These are phyloP conservation scores for Trametes cubensis DNA, from an alignment of 768 basidiomycete genomes.

Conservation along the genomic window DNA sequence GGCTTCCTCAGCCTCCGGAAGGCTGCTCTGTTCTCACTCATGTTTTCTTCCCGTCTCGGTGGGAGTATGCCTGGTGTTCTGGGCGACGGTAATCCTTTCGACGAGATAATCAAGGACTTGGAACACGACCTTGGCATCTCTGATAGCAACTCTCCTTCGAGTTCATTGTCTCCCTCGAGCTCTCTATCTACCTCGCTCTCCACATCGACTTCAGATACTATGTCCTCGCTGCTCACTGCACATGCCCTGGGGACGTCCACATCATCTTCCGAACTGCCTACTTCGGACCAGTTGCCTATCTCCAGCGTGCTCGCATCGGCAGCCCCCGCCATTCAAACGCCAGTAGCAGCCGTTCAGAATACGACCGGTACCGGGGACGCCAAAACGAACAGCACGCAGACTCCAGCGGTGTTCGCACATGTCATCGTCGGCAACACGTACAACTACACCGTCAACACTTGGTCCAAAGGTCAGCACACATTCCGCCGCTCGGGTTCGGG, in stretches of 20 bases:
- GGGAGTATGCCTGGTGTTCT: background rate
- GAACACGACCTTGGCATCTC: constrained; percentile 12
- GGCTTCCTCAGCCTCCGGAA: constrained; percentile 6
- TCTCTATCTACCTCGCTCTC: background rate
- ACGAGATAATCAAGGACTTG: constrained; percentile 1
- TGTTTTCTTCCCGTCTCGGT: background rate
- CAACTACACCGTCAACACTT: constrained; percentile 50
- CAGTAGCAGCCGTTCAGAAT: background rate
- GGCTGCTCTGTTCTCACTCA: constrained; percentile 7
- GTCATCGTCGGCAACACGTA: constrained; percentile 63
- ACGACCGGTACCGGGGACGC: background rate
- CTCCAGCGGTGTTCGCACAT: constrained; percentile 34
- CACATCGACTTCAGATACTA: background rate
- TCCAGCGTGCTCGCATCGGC: background rate
- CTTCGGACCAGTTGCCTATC: background rate
- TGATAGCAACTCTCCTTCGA: background rate
- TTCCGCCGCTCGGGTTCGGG: background rate
- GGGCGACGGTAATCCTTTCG: background rate
- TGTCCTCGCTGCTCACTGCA: background rate
- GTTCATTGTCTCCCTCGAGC: background rate
- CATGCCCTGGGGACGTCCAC: background rate
- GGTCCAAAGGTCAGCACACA: constrained; percentile 40
- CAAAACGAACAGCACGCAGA: background rate
- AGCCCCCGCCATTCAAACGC: too few relatives aligned
- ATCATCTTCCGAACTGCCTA: background rate